Evolutionary conservation across 352 stramenopile species (phyloP), one percentile per base, ranked within the genome.

Genomic region (Globisporangium lucens): DNA sequence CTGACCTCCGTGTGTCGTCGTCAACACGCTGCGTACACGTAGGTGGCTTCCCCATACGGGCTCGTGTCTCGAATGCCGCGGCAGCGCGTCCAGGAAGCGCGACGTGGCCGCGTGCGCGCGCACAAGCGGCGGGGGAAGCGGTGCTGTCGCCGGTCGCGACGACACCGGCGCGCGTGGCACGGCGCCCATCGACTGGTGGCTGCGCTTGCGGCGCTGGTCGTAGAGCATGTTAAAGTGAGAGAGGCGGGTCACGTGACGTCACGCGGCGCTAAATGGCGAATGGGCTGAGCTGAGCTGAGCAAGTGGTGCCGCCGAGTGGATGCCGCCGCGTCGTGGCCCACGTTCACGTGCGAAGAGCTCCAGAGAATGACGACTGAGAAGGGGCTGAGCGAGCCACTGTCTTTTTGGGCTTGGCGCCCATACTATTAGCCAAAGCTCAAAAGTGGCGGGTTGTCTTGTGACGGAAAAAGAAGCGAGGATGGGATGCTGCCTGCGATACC

Each of bases 171-270:
- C 22, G 22, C 22, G 57, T 24, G 41, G 41, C 20, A 29, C 60
- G 10, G 33, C 60, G 15, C 43, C 20, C 41, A 65, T 38, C 8
- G 43, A 20, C 15, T 57, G 43, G 43, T 29, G 60, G 9, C 22
- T 27, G 46, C 43, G 60, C 43, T 65, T 65, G 43, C 43, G 29
- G 27, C n/a, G 29, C 17, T 56, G 27, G 60, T 65, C 60, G 46
- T 65, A 33, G 27, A 65, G 46, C 60, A 65, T 65, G 8, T 8
- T 62, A 38, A 22, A 20, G 20, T 13, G 29, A 59, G 53, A 2
- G 29, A 7, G n/a, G 24, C 6, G 41, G 2, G 41, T n/a, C 41
- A 22, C 43, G 43, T 43, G 53, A 43, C 53, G 53, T 43, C 53
- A 59, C 53, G 29, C 29, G 27, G 15, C 17, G 27, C n/a, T 7